Base-by-base conservation (phyloP, 208 protist species). In the Crithidia fasciculata region DNA sequence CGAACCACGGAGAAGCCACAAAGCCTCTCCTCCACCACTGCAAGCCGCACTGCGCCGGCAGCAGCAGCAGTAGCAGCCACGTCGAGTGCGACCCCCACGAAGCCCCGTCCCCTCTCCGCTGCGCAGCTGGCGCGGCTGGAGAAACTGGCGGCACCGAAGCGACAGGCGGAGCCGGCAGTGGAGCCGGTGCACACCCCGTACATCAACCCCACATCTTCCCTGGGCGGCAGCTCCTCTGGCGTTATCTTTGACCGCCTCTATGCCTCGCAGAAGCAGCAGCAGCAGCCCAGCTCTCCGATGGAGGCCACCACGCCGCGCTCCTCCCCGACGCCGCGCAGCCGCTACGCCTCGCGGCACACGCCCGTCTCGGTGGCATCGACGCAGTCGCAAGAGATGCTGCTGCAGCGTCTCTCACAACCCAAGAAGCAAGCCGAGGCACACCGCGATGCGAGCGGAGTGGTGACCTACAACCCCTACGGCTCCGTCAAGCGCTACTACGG, bases 341-440 rank as follows among this genome's bases (percentile, higher is more conserved):
- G 16, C 36, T 65, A 47, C 45, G 49, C 57, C 2, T 28, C n/a
- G 5, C 39, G 50, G 15, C 67, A 59, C 54, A 15, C 45, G 37
- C 43, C 57, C 7, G 52, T 61, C n/a, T 8, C 41, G 12, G 52
- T 40, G 61, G 52, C 43, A 28, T 69, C 63, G 12, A 4, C 16
- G 43, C 60, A 56, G 52, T 52, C 28, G 53, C 57, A 60, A 4
- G 69, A 74, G 12, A 36, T 13, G 10, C 18, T 53, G 5, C n/a
- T 87, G n/a, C 50, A 79, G 61, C 79, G 79, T 12, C 73, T 87
- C 8, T 28, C 83, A 16, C 74, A 78, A 52, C 75, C 79, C 8
- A 71, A 78, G 63, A 55, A 43, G 8, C 53, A 36, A 53, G 40
- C 45, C n/a, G 49, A 47, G 52, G 7, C 45, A 28, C 73, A 66